Conservation (phyloP, 2,329 filamentous ascomycete species). For the Colletotrichum noveboracense region DNA sequence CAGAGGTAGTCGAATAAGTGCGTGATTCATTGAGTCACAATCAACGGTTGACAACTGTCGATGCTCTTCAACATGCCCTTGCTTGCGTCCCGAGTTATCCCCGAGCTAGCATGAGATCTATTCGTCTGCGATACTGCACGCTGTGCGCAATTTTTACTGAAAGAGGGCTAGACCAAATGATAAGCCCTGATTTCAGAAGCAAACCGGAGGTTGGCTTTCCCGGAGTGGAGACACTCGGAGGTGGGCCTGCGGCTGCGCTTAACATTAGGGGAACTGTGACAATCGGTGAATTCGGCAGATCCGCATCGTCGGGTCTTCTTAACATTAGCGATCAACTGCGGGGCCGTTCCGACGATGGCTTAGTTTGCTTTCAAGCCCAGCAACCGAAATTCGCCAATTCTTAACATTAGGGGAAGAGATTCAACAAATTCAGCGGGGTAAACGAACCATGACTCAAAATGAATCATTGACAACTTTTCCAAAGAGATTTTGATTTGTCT, state of each 20-base stretch:
- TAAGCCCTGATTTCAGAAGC: background rate
- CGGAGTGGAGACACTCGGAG: background rate
- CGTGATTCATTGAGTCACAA: background rate
- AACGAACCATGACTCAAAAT: background rate
- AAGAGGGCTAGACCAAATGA: background rate
- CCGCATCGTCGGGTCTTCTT: conserved; percentile 10
- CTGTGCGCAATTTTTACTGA: background rate
- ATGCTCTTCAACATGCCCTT: background rate
- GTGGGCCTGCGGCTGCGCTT: background rate
- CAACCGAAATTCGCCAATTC: conserved; percentile 4
- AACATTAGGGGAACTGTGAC: background rate
- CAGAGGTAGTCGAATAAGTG: background rate
- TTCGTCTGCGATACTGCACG: background rate
- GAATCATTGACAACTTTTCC: background rate
- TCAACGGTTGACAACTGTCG: background rate
- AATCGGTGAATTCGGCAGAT: background rate
- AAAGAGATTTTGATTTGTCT: background rate
- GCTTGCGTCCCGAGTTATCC: background rate
- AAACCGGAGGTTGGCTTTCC: background rate
- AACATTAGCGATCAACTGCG: conserved; percentile 12
- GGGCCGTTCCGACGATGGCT: background rate
- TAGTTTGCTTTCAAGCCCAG: background rate
- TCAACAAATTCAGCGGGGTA: background rate
- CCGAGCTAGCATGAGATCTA: background rate
- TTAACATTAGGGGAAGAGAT: conserved; percentile 1